Evolutionary conservation across 2,329 filamentous ascomycete genomes (phyloP).

Genomic region (Parafenestella ontariensis): DNA sequence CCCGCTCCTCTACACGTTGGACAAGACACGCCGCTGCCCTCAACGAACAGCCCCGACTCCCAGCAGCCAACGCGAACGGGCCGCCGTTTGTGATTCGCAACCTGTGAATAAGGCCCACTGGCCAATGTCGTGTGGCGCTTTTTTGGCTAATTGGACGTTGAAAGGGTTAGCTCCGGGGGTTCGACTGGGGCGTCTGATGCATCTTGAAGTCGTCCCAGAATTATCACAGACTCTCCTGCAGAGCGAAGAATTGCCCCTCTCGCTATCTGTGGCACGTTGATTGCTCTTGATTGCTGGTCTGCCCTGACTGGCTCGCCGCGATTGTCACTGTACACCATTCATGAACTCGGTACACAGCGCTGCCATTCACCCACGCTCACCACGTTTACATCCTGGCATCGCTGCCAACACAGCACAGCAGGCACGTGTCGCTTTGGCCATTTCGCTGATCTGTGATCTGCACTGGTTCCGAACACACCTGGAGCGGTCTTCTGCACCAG

Average conservation of each 20-base stretch:
- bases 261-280: neutral
- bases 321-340: neutral
- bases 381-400: neutral
- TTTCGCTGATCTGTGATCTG: conserved; percentile 4
- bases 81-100: neutral
- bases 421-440: conserved; percentile 3
- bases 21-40: neutral
- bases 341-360: neutral
- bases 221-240: neutral
- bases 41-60: neutral
- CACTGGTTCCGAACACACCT: conserved; percentile 11
- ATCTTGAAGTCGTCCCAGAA: neutral
- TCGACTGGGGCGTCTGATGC: neutral
- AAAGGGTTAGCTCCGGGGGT: neutral
- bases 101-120: neutral
- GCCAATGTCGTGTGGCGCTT: neutral
- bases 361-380: neutral
- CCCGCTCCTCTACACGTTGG: neutral
- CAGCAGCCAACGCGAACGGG: neutral
- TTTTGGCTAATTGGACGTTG: neutral
- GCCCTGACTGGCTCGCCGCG: neutral
- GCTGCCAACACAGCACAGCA: neutral
- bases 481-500: conserved; percentile 1
- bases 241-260: neutral
- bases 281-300: conserved; percentile 3